phyloP scores from a whole-genome alignment of 495 filamentous ascomycete species.

The Tetracladium setigerum region DNA sequence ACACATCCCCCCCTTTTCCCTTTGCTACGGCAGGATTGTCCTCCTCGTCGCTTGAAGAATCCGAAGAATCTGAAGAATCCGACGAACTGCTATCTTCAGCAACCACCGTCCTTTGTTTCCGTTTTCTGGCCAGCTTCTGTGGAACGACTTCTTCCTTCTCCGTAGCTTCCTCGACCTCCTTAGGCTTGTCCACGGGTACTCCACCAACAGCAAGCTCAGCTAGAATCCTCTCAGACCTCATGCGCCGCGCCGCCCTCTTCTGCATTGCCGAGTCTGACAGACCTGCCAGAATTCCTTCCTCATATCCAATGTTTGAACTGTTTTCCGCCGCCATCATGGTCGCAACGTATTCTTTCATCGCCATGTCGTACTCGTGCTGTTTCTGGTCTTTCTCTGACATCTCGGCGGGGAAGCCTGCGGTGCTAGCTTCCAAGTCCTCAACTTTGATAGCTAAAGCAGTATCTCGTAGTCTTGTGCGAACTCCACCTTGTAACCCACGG shows the following conservation, averaged over 20 bases:
- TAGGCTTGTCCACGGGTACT: background rate
- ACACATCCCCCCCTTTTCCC: background rate
- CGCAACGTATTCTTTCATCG: conserved; percentile 32
- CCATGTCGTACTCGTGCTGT: conserved; percentile 47
- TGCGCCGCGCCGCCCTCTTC: conserved; percentile 17
- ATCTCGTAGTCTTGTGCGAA: conserved; percentile 54
- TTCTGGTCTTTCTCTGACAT: conserved; percentile 26
- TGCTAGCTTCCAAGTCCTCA: conserved; percentile 38
- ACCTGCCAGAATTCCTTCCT: conserved; percentile 13
- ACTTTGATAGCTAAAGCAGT: conserved; percentile 48
- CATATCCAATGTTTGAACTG: conserved; percentile 27
- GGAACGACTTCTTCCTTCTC: conserved; percentile 13
- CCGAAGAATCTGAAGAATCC: conserved; percentile 7
- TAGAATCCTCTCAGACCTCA: conserved; percentile 14
- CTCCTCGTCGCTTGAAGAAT: conserved; percentile 6
- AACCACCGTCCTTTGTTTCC: conserved; percentile 19
- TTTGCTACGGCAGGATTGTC: conserved; percentile 2
- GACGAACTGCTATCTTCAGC: conserved; percentile 8
- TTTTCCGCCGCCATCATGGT: conserved; percentile 10
- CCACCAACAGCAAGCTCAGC: conserved; percentile 1
- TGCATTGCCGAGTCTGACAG: conserved; percentile 13
- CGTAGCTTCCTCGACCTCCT: conserved; percentile 4
- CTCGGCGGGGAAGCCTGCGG: conserved; percentile 28
- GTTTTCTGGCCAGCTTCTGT: conserved; percentile 15
- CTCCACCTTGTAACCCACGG: conserved; percentile 59